phyloP scores from a whole-genome alignment of 2,329 filamentous ascomycete genomes.

The Colletotrichum chlorophyti region DNA sequence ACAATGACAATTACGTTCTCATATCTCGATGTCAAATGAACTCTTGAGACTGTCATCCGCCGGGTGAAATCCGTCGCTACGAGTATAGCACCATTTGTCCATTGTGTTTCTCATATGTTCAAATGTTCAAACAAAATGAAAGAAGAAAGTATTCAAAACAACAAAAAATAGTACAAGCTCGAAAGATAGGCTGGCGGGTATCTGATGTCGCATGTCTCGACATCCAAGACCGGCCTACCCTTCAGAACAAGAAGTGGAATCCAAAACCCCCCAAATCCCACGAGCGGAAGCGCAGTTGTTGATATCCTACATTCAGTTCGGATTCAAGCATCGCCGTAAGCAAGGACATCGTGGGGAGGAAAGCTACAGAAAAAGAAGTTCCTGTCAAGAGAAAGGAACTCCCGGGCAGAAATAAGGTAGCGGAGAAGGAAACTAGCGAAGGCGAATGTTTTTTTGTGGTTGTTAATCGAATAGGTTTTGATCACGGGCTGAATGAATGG shows the following conservation, averaged over 20 bases:
- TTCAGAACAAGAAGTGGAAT: not conserved
- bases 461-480: no score
- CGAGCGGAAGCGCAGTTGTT: no score
- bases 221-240: not conserved
- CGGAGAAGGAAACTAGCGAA: no score
- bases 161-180: not conserved
- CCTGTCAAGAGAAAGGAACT: no score
- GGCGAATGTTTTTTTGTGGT: no score
- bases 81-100: not conserved
- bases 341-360: no score
- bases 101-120: not conserved
- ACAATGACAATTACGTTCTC: not conserved
- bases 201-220: not conserved
- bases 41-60: not conserved
- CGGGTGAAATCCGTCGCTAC: not conserved
- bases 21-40: not conserved
- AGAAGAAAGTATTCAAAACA: not conserved
- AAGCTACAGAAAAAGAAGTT: no score
- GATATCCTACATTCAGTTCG: no score
- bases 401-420: no score
- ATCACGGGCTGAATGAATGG: no score
- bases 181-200: not conserved
- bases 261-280: not conserved
- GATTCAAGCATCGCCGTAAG: no score
- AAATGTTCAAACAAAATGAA: no score